Conservation (phyloP, 2,329 filamentous ascomycete species). For the Microascus cirrosus region DNA sequence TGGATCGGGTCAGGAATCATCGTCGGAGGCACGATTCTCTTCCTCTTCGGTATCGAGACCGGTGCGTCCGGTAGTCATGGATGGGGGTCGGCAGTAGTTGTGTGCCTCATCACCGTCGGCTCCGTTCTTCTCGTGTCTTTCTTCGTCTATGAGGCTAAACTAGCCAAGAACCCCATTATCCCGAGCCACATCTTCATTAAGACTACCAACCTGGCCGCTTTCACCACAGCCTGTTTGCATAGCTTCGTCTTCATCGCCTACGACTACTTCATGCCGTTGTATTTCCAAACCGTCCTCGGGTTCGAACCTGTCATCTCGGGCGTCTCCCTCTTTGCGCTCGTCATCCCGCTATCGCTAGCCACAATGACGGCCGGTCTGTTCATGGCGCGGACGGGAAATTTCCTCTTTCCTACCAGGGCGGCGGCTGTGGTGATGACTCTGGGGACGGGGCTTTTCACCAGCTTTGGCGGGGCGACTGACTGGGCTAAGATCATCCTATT, state of each 20-base stretch:
- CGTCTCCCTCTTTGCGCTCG: slow-evolving; percentile 54
- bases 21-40: slow-evolving; percentile 50
- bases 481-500: slow-evolving; percentile 37
- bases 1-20: slow-evolving; percentile 63
- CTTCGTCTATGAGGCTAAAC: slow-evolving; percentile 52
- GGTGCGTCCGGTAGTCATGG: slow-evolving; percentile 56
- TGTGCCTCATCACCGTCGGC: slow-evolving; percentile 44
- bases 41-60: slow-evolving; percentile 57
- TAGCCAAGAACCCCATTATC: slow-evolving; percentile 63
- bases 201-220: slow-evolving; percentile 57
- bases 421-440: slow-evolving; percentile 22
- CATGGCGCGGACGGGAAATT: slow-evolving; percentile 38
- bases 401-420: slow-evolving; percentile 29
- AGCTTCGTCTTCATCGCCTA: slow-evolving; percentile 45
- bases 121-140: slow-evolving; percentile 52
- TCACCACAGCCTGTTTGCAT: slow-evolving; percentile 61
- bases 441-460: slow-evolving; percentile 45
- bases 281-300: slow-evolving; percentile 62
- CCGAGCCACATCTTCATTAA: slow-evolving; percentile 48
- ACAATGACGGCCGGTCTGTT: slow-evolving; percentile 17
- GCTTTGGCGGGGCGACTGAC: slow-evolving; percentile 38
- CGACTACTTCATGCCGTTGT: slow-evolving; percentile 62
- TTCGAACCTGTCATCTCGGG: slow-evolving; percentile 53
- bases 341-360: slow-evolving; percentile 20
- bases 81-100: slow-evolving; percentile 49